These are phyloP conservation scores for Hypoxylon cercidicola DNA, from an alignment of 495 filamentous ascomycete genomes.

Conservation along the genomic window DNA sequence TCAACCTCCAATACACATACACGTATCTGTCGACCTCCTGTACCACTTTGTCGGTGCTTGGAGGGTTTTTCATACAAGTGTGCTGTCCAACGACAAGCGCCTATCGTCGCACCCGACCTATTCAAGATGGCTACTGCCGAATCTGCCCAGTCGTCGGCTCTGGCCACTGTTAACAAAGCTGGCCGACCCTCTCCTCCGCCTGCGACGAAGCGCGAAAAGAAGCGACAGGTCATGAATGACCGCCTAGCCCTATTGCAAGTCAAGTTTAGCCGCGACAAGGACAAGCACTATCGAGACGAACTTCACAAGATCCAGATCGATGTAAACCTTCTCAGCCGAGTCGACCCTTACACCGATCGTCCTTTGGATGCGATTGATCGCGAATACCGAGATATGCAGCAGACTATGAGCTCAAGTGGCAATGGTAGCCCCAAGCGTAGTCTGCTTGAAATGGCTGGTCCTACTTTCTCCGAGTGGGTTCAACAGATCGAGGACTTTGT, in stretches of 20 bases:
- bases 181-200: constrained; percentile 51
- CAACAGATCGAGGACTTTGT: constrained; percentile 85
- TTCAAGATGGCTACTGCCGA: constrained; percentile 39
- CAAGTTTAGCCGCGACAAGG: constrained; percentile 81
- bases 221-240: constrained; percentile 80
- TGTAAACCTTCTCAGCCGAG: constrained; percentile 83
- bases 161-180: constrained; percentile 34
- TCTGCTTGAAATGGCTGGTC: constrained; percentile 76
- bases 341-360: constrained; percentile 78
- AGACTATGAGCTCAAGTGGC: constrained; percentile 53
- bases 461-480: constrained; percentile 81
- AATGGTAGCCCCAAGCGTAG: constrained; percentile 53
- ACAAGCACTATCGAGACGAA: constrained; percentile 87
- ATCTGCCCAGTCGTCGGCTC: constrained; percentile 33
- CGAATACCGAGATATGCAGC: constrained; percentile 67
- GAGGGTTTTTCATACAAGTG: neutral
- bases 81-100: neutral
- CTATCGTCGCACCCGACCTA: neutral
- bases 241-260: constrained; percentile 76
- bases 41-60: neutral
- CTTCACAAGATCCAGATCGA: constrained; percentile 89
- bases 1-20: neutral
- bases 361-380: constrained; percentile 74
- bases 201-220: constrained; percentile 89
- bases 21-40: neutral